These are phyloP conservation scores for Candida fluviatilis DNA, from an alignment of 805 yeast species.

Conservation along the genomic window DNA sequence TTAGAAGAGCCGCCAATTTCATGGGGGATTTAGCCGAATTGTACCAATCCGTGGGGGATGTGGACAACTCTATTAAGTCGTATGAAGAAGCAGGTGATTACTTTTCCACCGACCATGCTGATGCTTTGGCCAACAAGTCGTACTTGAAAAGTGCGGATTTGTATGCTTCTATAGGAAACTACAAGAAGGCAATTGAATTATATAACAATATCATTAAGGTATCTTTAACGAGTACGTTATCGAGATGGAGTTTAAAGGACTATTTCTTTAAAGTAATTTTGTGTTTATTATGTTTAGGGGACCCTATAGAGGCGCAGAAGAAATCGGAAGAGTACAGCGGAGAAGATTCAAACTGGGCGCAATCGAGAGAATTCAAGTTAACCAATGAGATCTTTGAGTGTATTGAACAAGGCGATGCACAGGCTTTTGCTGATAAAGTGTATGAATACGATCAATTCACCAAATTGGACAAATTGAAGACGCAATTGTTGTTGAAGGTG, in stretches of 20 bases:
- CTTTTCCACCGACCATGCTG: slow-evolving; percentile 90
- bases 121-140: slow-evolving; percentile 84
- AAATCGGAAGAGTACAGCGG: slow-evolving; percentile 57
- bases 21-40: slow-evolving; percentile 86
- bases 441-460: slow-evolving; percentile 83
- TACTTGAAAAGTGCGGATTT: slow-evolving; percentile 87
- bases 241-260: slow-evolving; percentile 91
- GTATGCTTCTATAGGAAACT: slow-evolving; percentile 65
- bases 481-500: slow-evolving; percentile 75
- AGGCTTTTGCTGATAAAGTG: slow-evolving; percentile 67
- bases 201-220: slow-evolving; percentile 78
- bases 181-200: slow-evolving; percentile 66
- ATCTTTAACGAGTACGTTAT: slow-evolving; percentile 66
- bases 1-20: slow-evolving; percentile 93
- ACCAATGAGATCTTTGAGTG: slow-evolving; percentile 64
- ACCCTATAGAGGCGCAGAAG: slow-evolving; percentile 79
- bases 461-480: slow-evolving; percentile 88
- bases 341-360: slow-evolving; percentile 73
- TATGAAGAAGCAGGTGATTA: slow-evolving; percentile 96
- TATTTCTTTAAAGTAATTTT: slow-evolving; percentile 81
- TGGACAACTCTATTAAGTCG: slow-evolving; percentile 63
- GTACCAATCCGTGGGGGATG: slow-evolving; percentile 71
- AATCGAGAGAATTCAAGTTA: slow-evolving; percentile 73
- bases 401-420: slow-evolving; percentile 76
- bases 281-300: slow-evolving; percentile 80